Evolutionary conservation across 1,284 basidiomycete genomes (phyloP).

Genomic region (Sporisorium reilianum): DNA sequence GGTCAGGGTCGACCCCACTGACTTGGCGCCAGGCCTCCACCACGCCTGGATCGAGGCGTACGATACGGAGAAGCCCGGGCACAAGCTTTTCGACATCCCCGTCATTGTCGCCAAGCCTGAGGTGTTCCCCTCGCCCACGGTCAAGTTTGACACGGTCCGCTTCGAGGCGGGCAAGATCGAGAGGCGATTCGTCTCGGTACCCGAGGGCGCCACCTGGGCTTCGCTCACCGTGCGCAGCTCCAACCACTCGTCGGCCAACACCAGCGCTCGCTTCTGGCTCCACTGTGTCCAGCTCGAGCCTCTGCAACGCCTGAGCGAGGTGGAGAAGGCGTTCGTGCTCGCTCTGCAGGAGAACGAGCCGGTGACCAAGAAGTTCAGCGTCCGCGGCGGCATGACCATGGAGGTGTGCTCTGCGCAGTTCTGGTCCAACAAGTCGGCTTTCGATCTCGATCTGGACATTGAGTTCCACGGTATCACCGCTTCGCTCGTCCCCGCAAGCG

Average conservation of each 20-base stretch:
- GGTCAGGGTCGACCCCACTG: slow-evolving; percentile 66
- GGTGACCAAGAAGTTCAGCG: slow-evolving; percentile 63
- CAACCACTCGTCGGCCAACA: slow-evolving; percentile 58
- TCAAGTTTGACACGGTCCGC: slow-evolving; percentile 49
- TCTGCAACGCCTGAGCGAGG: slow-evolving; percentile 61
- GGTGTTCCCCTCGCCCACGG: slow-evolving; percentile 50
- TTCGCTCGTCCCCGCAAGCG: slow-evolving; percentile 46
- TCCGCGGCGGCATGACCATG: slow-evolving; percentile 68
- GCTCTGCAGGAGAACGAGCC: slow-evolving; percentile 67
- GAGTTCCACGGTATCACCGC: slow-evolving; percentile 69
- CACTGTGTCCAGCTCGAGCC: slow-evolving; percentile 68
- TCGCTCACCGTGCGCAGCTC: slow-evolving; percentile 64
- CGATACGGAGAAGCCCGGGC: slow-evolving; percentile 61
- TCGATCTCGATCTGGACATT: slow-evolving; percentile 66
- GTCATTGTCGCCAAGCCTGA: slow-evolving; percentile 69
- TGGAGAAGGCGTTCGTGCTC: slow-evolving; percentile 66
- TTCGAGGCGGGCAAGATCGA: slow-evolving; percentile 65
- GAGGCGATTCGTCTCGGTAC: slow-evolving; percentile 67
- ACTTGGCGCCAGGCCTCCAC: slow-evolving; percentile 66
- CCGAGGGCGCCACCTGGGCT: slow-evolving; percentile 69
- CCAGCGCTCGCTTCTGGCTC: slow-evolving; percentile 68
- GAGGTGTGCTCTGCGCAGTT: slow-evolving; percentile 69
- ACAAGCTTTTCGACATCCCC: slow-evolving; percentile 67
- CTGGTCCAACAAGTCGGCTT: slow-evolving; percentile 65
- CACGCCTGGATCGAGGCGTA: slow-evolving; percentile 64